A percentile compares a stretch with the other conserved stretches of the same genome.
Conservation (phyloP, 2,329 filamentous ascomycete species). For the Podosphaera leucotricha region DNA sequence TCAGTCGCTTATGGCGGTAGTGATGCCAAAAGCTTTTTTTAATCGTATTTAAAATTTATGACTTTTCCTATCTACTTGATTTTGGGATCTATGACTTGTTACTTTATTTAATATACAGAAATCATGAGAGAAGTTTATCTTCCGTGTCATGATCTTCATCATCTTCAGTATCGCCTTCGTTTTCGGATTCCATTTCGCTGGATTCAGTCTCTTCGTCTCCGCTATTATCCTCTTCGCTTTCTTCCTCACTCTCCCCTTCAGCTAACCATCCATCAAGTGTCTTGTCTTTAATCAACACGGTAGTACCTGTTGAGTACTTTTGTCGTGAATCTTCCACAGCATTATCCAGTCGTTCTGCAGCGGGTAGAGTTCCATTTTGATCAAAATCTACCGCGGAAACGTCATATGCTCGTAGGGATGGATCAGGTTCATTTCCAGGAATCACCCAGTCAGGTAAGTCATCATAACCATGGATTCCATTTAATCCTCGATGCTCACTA, state of each 20-base stretch:
- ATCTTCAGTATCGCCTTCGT: conserved; percentile 9
- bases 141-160: conserved; percentile 9
- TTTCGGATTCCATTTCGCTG: conserved; percentile 18
- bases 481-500: conserved; percentile 47
- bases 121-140: conserved; percentile 15
- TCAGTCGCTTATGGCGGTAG: conserved; percentile 9
- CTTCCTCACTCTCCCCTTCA: conserved; percentile 27
- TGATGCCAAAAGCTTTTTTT: conserved; percentile 8
- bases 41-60: conserved; percentile 6
- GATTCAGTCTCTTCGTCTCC: conserved; percentile 16
- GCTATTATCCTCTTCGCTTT: conserved; percentile 27
- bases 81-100: too few relatives aligned
- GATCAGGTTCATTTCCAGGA: conserved; percentile 56
- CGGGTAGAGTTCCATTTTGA: conserved; percentile 24
- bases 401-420: conserved; percentile 41
- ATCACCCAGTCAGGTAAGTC: conserved; percentile 66
- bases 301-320: conserved; percentile 21
- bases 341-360: conserved; percentile 39
- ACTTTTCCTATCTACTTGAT: conserved; percentile 4
- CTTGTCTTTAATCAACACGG: conserved; percentile 34
- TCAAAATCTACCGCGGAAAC: conserved; percentile 18
- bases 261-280: conserved; percentile 83
- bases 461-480: conserved; percentile 58
- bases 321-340: conserved; percentile 20
- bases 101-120: background rate